Evolutionary conservation across 352 stramenopile species (phyloP).

Genomic region (Pythium angustatum): DNA sequence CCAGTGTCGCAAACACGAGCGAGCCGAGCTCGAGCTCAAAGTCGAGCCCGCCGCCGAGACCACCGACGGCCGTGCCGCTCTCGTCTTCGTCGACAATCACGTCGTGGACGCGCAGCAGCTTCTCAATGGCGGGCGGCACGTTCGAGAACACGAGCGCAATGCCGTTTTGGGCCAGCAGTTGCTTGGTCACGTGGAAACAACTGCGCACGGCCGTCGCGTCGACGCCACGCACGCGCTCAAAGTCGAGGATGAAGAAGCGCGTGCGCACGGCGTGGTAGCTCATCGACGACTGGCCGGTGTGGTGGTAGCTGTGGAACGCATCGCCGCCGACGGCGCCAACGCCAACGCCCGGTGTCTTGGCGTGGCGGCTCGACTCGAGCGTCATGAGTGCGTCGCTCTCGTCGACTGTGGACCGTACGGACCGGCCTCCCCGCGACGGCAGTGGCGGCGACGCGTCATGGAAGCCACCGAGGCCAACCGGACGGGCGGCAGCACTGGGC

Average conservation of each 20-base stretch:
- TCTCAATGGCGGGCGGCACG: slow-evolving; percentile 67
- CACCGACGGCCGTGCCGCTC: slow-evolving; percentile 27
- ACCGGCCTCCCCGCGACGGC: slow-evolving; percentile 10
- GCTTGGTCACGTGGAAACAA: slow-evolving; percentile 87
- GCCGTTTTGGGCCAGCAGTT: slow-evolving; percentile 74
- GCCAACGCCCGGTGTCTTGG: background rate
- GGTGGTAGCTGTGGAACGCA: slow-evolving; percentile 15
- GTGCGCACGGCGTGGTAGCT: slow-evolving; percentile 71
- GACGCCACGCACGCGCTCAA: slow-evolving; percentile 88
- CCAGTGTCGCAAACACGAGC: slow-evolving; percentile 82
- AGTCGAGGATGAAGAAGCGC: slow-evolving; percentile 88
- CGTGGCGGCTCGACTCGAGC: slow-evolving; percentile 50
- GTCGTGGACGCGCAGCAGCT: slow-evolving; percentile 74
- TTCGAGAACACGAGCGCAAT: slow-evolving; percentile 77
- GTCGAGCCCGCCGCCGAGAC: slow-evolving; percentile 31
- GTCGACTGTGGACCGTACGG: background rate
- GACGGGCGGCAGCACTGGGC: too few relatives aligned
- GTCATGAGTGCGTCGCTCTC: slow-evolving; percentile 56
- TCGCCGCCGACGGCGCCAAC: background rate
- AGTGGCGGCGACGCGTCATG: slow-evolving; percentile 23
- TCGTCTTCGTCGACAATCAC: slow-evolving; percentile 72
- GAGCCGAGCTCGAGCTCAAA: slow-evolving; percentile 34
- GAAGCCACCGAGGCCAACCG: background rate
- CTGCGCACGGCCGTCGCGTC: slow-evolving; percentile 86
- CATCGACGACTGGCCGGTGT: background rate